Evolutionary conservation across 1,284 basidiomycete genomes (phyloP), one percentile per base, ranked within the genome.

Genomic region (Rhizoctonia solani): DNA sequence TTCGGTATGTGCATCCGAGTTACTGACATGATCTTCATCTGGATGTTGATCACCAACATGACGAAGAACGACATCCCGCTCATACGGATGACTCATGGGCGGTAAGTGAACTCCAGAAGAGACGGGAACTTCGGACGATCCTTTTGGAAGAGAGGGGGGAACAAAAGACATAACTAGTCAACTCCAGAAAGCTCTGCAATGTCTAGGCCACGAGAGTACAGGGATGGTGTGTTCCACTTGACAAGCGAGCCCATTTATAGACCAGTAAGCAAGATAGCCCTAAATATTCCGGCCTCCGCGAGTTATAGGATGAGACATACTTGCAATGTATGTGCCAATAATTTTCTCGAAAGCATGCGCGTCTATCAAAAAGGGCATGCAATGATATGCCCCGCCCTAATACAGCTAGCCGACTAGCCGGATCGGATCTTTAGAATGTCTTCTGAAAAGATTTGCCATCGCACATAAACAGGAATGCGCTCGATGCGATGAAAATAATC

Each of bases 271-370:
- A 5, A n/a, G 34, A 16, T 21, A 25, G 34, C 59, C 37, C 4
- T 8, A 52, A 37, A 23, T 39, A 42, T 1, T 21, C 14, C 47
- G 59, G 47, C 59, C 49, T 27, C 59, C 47, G 47, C 34, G 16
- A 41, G 34, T 25, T 34, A 37, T 39, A n/a, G n/a, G 21, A 5
- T 46, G 44, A 46, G 59, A 47, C 19, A 25, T 49, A 39, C 32
- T 49, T 52, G 59, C 46, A 52, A 52, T 52, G 59, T 46, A 63
- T 58, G 55, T 58, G 55, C 55, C 55, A 46, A 58, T 58, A 58
- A 29, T 47, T 58, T 47, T 58, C 55, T 41, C 42, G 55, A 58
- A 19, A 58, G 55, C 19, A 5, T 21, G 34, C 19, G 21, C 44
- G 19, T 46, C 21, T 9, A 46, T 46, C 44, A 46, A 19, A 21